A percentile compares a stretch with the other conserved stretches of the same genome.
Evolutionary conservation across 192 early-diverging fungal species (phyloP).

Genomic region (Backusella circina): DNA sequence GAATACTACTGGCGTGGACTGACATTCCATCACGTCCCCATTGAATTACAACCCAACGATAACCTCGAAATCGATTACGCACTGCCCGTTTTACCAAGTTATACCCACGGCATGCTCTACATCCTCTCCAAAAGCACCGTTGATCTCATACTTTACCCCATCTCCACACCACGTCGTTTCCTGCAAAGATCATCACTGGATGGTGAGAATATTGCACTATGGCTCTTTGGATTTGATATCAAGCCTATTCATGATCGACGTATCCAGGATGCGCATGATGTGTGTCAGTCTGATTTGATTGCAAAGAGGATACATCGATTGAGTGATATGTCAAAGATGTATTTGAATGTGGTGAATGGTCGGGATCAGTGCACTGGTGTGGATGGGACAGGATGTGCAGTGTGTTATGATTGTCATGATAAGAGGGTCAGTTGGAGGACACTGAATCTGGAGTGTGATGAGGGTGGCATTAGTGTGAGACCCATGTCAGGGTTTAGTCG

Average conservation of each 20-base stretch:
- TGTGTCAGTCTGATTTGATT: conserved; percentile 58
- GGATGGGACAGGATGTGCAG: conserved; percentile 33
- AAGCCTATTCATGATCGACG: conserved; percentile 52
- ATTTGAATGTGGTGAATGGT: background rate
- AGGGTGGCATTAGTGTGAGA: conserved; percentile 45
- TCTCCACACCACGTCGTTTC: conserved; percentile 36
- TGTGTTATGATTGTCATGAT: conserved; percentile 53
- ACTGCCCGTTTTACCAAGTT: conserved; percentile 51
- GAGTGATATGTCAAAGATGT: conserved; percentile 43
- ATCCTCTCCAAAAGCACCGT: conserved; percentile 50
- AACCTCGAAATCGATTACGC: conserved; percentile 34
- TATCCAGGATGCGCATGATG: conserved; percentile 47
- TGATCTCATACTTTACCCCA: conserved; percentile 34
- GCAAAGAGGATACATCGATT: conserved; percentile 43
- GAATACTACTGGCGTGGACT: conserved; percentile 52
- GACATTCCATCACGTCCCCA: conserved; percentile 22
- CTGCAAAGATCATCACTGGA: conserved; percentile 31
- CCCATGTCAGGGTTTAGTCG: conserved; percentile 9
- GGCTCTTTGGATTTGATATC: conserved; percentile 54
- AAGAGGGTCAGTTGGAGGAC: conserved; percentile 45
- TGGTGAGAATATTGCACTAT: conserved; percentile 54
- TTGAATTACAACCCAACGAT: conserved; percentile 34
- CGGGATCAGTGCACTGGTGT: background rate
- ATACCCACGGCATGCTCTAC: conserved; percentile 51
- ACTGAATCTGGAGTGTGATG: conserved; percentile 49